A percentile compares a stretch with the other conserved stretches of the same genome.
Conservation (phyloP, 108 stramenopile species). For the Ochromonas danica region DNA sequence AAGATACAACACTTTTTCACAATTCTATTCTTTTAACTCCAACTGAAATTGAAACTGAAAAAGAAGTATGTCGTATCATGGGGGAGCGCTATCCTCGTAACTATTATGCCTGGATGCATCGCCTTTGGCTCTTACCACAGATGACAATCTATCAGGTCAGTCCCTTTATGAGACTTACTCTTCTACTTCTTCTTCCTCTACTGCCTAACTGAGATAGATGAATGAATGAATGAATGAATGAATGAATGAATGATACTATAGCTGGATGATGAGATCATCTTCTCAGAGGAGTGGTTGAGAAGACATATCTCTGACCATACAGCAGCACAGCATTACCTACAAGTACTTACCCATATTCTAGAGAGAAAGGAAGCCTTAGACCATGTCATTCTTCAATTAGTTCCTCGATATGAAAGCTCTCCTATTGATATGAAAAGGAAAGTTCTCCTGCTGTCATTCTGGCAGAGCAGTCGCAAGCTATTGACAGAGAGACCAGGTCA, state of each 20-base stretch:
- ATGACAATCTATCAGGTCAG: slow-evolving; percentile 10
- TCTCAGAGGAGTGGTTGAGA: not conserved
- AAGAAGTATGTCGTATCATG: not conserved
- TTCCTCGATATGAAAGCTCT: not conserved
- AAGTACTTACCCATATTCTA: not conserved
- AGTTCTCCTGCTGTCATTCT: not conserved
- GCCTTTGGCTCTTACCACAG: not conserved
- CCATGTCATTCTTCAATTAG: not conserved
- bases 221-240: no score
- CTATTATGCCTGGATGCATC: slow-evolving; percentile 21
- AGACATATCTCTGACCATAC: not conserved
- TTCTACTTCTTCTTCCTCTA: slow-evolving; percentile 3
- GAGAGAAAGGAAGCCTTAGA: not conserved
- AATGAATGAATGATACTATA: no score
- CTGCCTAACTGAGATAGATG: no score
- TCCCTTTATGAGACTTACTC: no score
- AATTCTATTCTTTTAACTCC: not conserved
- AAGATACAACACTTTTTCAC: not conserved
- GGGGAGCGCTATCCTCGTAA: not conserved
- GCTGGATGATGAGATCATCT: not conserved
- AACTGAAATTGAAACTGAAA: slow-evolving; percentile 19
- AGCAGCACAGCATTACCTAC: not conserved
- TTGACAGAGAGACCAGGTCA: not conserved
- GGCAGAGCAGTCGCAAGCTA: not conserved
- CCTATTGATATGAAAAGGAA: no score